Conservation (phyloP, 163 green algal genomes). For the Prototheca wickerhamii region DNA sequence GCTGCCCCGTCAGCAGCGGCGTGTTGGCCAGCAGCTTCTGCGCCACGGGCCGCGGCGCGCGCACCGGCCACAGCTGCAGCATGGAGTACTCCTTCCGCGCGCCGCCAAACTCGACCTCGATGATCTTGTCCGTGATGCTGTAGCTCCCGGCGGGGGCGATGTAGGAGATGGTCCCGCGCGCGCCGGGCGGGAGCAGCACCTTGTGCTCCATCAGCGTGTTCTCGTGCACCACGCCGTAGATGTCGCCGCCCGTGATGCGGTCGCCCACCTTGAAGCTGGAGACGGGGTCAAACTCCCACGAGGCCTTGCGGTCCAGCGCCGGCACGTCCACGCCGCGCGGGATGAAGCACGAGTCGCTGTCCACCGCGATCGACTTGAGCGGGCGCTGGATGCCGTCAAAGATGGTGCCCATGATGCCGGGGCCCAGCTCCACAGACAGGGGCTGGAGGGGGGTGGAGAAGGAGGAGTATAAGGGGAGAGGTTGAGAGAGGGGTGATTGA, state of each 20-base stretch:
- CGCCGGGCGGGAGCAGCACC: slow-evolving; percentile 83
- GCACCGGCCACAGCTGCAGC: slow-evolving; percentile 95
- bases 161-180: slow-evolving; percentile 82
- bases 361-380: slow-evolving; percentile 83
- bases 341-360: slow-evolving; percentile 87
- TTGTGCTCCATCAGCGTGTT: slow-evolving; percentile 93
- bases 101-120: slow-evolving; percentile 97
- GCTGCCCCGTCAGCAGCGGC: slow-evolving; percentile 92
- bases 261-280: slow-evolving; percentile 85
- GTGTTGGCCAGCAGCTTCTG: slow-evolving; percentile 94
- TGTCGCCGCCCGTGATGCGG: slow-evolving; percentile 85
- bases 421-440: slow-evolving; percentile 92
- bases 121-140: slow-evolving; percentile 78
- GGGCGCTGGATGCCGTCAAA: slow-evolving; percentile 98
- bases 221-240: slow-evolving; percentile 90
- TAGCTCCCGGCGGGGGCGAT: slow-evolving; percentile 86
- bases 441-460: neutral
- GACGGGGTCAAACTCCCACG: slow-evolving; percentile 88
- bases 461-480: neutral
- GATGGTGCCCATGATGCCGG: slow-evolving; percentile 93
- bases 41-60: slow-evolving; percentile 78
- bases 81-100: slow-evolving; percentile 91
- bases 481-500: too few relatives aligned
- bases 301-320: slow-evolving; percentile 66
- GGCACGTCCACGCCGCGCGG: slow-evolving; percentile 88